These are phyloP conservation scores for Corchorus olitorius DNA, from an alignment of 345 rosid genomes.

Conservation along the genomic window DNA sequence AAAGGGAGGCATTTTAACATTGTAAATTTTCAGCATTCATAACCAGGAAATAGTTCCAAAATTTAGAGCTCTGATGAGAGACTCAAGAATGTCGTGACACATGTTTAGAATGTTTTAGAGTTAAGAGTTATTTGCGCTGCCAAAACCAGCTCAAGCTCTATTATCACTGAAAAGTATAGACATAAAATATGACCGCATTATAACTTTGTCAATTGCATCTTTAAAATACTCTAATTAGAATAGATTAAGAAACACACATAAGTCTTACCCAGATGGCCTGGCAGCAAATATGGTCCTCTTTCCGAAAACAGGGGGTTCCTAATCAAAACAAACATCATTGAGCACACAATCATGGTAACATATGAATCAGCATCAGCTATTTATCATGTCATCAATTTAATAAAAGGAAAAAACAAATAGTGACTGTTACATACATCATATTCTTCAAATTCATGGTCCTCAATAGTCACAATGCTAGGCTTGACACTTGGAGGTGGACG, in stretches of 20 bases:
- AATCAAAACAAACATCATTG: conserved; percentile 34
- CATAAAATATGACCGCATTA: background rate
- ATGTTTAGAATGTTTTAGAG: conserved; percentile 2
- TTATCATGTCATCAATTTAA: background rate
- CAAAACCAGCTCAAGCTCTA: background rate
- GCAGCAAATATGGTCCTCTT: conserved; percentile 70
- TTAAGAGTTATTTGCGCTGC: background rate
- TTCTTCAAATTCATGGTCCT: conserved; percentile 87
- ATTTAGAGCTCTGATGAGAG: background rate
- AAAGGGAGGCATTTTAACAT: background rate
- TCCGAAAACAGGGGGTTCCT: conserved; percentile 96
- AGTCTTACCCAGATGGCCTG: conserved; percentile 63
- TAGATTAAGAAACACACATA: background rate
- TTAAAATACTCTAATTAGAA: background rate
- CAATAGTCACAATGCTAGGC: conserved; percentile 60
- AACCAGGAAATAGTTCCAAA: conserved; percentile 4
- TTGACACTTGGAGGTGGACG: conserved; percentile 70
- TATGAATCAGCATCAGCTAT: conserved; percentile 11
- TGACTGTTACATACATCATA: conserved; percentile 54
- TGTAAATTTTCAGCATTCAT: background rate
- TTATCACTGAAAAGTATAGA: background rate
- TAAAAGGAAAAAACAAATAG: background rate
- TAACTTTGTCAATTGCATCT: background rate
- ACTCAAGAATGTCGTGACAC: background rate
- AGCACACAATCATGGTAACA: conserved; percentile 15